These are phyloP conservation scores for Allantophomopsis lycopodina DNA, from an alignment of 2,329 filamentous ascomycete genomes.

Conservation along the genomic window DNA sequence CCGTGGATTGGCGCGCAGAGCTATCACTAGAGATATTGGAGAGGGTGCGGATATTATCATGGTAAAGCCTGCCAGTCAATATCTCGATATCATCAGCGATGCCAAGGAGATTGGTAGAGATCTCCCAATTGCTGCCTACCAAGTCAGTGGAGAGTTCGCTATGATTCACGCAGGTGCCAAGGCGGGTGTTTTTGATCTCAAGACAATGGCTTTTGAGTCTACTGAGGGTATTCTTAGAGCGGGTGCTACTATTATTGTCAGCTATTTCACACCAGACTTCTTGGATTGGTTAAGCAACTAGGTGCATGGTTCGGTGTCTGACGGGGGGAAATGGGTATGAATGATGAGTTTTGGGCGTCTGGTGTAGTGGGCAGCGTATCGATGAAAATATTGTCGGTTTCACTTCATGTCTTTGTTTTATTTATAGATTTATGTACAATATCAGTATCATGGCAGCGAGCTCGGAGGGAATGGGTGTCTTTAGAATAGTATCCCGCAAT, in stretches of 20 bases:
- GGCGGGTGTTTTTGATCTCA: slow-evolving; percentile 90
- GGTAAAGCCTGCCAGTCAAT: slow-evolving; percentile 95
- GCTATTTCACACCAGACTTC: slow-evolving; percentile 83
- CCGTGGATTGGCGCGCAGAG: slow-evolving; percentile 78
- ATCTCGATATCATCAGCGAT: slow-evolving; percentile 94
- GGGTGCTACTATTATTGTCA: slow-evolving; percentile 84
- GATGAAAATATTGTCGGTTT: too few species aligned
- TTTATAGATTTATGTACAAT: too few species aligned
- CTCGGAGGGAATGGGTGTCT: too few species aligned
- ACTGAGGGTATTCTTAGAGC: slow-evolving; percentile 88
- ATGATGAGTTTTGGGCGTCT: too few species aligned
- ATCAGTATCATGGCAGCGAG: too few species aligned
- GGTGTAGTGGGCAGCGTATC: too few species aligned
- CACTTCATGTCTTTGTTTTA: too few species aligned
- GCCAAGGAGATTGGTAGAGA: slow-evolving; percentile 89
- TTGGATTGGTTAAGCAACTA: slow-evolving; percentile 40
- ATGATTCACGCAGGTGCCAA: slow-evolving; percentile 97
- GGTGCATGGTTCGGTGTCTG: too few species aligned
- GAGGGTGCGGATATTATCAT: slow-evolving; percentile 98
- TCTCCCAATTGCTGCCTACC: slow-evolving; percentile 87
- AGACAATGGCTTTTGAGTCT: slow-evolving; percentile 87
- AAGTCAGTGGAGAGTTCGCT: slow-evolving; percentile 92
- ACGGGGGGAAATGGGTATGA: too few species aligned
- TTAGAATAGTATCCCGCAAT: too few species aligned
- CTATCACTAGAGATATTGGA: slow-evolving; percentile 77